Percentiles rank a stretch among this genome's conserved stretches.
These are phyloP conservation scores for Xanthoconium purpureum DNA, from an alignment of 768 basidiomycete genomes.

Conservation along the genomic window DNA sequence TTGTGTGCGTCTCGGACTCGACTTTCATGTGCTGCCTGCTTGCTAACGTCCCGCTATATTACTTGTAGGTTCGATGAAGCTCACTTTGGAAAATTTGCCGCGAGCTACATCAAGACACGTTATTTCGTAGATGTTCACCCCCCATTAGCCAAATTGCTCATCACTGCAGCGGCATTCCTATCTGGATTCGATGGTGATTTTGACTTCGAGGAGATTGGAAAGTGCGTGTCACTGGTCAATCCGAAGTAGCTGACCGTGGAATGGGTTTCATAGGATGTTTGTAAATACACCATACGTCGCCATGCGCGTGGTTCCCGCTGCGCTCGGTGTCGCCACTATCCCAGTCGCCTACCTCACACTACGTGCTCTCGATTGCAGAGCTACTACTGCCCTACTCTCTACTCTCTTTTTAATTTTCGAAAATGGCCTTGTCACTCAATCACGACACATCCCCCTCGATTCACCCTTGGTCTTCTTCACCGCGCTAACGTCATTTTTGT, in stretches of 20 bases:
- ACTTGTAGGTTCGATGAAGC: conserved; percentile 88
- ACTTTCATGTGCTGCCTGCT: background rate
- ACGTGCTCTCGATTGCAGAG: conserved; percentile 87
- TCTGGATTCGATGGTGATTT: conserved; percentile 90
- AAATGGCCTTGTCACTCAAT: conserved; percentile 94
- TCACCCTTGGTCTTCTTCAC: conserved; percentile 99
- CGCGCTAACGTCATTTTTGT: conserved; percentile 80
- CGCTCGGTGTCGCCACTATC: conserved; percentile 83
- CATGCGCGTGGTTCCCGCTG: conserved; percentile 94
- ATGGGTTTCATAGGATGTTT: conserved; percentile 56
- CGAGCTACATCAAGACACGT: conserved; percentile 87
- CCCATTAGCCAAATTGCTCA: conserved; percentile 91
- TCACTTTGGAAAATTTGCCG: conserved; percentile 96
- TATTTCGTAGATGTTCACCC: conserved; percentile 97
- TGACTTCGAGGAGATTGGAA: conserved; percentile 97
- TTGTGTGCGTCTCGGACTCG: conserved; percentile 65
- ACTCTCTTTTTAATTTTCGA: conserved; percentile 93
- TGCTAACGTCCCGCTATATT: conserved; percentile 1
- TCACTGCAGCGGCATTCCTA: conserved; percentile 85
- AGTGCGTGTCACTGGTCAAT: conserved; percentile 49
- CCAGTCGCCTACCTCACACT: conserved; percentile 92
- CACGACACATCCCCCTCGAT: conserved; percentile 94
- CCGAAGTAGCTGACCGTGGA: background rate
- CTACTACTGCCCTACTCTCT: conserved; percentile 90
- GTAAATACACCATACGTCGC: conserved; percentile 90